Conservation (phyloP, 2,329 filamentous ascomycete species). For the Xylaria sp. region DNA sequence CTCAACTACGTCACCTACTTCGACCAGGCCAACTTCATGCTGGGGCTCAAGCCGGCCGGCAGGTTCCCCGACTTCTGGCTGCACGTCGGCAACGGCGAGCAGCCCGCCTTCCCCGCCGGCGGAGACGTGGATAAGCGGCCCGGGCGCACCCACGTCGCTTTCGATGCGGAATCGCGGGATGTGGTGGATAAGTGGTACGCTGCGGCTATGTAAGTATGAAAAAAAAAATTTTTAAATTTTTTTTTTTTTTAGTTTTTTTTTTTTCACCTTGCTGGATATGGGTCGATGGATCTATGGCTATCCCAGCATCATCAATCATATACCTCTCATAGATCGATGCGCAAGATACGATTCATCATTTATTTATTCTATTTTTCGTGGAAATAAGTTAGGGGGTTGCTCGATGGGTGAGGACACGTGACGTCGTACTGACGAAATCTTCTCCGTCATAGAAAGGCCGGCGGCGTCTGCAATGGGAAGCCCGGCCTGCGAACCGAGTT, state of each 20-base stretch:
- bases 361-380: too few species aligned
- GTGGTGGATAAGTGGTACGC: slow-evolving; percentile 36
- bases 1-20: slow-evolving; percentile 36
- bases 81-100: slow-evolving; percentile 35
- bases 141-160: slow-evolving; percentile 36
- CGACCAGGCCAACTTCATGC: slow-evolving; percentile 32
- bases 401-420: slow-evolving; percentile 12
- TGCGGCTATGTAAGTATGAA: slow-evolving; percentile 34
- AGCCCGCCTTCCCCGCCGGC: slow-evolving; percentile 20
- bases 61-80: slow-evolving; percentile 38
- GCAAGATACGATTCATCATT: background rate
- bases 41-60: slow-evolving; percentile 30
- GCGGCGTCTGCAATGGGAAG: slow-evolving; percentile 35
- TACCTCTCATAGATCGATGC: slow-evolving; percentile 10
- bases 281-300: background rate
- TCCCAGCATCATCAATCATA: slow-evolving; percentile 31
- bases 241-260: background rate
- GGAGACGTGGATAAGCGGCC: slow-evolving; percentile 25
- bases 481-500: slow-evolving; percentile 25
- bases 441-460: slow-evolving; percentile 32
- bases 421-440: slow-evolving; percentile 26
- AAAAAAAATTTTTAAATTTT: too few species aligned
- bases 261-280: background rate
- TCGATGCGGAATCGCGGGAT: slow-evolving; percentile 29
- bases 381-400: too few species aligned